Evolutionary conservation across 208 protist species (phyloP).

Genomic region (Kentomonas sorsogonicus): DNA sequence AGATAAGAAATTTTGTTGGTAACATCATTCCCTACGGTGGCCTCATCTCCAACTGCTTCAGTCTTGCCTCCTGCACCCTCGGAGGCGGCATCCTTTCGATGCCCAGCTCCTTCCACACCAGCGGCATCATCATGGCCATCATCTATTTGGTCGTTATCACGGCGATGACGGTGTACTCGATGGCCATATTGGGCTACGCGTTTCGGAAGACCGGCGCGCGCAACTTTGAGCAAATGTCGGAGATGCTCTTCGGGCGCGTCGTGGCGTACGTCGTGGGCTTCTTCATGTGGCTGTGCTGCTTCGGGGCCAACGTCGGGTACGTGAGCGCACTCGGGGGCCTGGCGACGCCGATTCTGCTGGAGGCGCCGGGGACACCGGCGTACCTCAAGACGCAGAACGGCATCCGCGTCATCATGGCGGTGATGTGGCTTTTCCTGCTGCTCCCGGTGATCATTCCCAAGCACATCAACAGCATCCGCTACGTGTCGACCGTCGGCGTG

Average conservation of each 20-base stretch:
- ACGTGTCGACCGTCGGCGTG: constrained; percentile 56
- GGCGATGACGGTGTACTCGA: constrained; percentile 47
- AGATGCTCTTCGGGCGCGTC: constrained; percentile 32
- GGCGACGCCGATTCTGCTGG: constrained; percentile 40
- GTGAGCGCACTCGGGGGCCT: constrained; percentile 60
- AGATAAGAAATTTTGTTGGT: constrained; percentile 21
- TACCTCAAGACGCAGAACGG: constrained; percentile 38
- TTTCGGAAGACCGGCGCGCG: constrained; percentile 46
- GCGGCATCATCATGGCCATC: constrained; percentile 49
- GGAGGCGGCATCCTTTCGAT: constrained; percentile 58
- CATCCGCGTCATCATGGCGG: constrained; percentile 25
- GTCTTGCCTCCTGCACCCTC: constrained; percentile 53
- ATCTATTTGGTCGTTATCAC: constrained; percentile 57
- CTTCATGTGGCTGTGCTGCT: constrained; percentile 53
- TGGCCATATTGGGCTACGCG: constrained; percentile 42
- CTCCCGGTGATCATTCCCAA: constrained; percentile 61
- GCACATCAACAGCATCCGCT: constrained; percentile 69
- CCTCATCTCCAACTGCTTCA: constrained; percentile 48
- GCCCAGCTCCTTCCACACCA: constrained; percentile 39
- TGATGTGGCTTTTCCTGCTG: constrained; percentile 57
- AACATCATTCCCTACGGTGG: constrained; percentile 39
- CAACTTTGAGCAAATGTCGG: constrained; percentile 52
- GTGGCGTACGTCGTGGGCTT: constrained; percentile 68
- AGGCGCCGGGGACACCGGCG: constrained; percentile 19
- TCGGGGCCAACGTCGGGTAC: constrained; percentile 71